Evolutionary conservation across 2,329 filamentous ascomycete genomes (phyloP).

Genomic region (Cyclaneusma minus): DNA sequence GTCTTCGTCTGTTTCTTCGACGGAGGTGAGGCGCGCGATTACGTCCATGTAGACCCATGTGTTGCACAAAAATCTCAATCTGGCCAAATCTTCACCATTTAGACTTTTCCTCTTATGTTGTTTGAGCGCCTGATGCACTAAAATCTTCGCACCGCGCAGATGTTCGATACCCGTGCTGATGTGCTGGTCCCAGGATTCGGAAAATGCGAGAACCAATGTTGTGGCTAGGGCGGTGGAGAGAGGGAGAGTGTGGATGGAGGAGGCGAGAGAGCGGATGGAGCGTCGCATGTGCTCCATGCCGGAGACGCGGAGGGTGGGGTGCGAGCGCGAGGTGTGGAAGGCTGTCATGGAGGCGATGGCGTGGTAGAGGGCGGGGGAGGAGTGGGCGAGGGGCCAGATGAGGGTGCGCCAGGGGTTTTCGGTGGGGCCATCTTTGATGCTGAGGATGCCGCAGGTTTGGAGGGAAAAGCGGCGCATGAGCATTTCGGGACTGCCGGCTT

Average conservation of each 20-base stretch:
- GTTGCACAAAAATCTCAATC: conserved; percentile 53
- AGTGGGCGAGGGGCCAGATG: conserved; percentile 51
- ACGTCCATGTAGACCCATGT: conserved; percentile 65
- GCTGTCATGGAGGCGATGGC: conserved; percentile 54
- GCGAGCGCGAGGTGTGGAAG: conserved; percentile 47
- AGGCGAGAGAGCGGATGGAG: conserved; percentile 41
- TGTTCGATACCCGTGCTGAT: conserved; percentile 55
- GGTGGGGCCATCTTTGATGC: conserved; percentile 50
- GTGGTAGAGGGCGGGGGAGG: conserved; percentile 50
- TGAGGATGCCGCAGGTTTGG: conserved; percentile 54
- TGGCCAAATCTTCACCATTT: conserved; percentile 30
- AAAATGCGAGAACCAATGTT: conserved; percentile 52
- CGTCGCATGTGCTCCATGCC: conserved; percentile 56
- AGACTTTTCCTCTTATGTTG: conserved; percentile 26
- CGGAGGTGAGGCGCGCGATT: conserved; percentile 49
- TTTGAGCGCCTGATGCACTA: conserved; percentile 42
- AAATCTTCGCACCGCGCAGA: conserved; percentile 47
- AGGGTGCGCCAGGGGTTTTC: conserved; percentile 60
- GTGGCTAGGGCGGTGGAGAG: conserved; percentile 52
- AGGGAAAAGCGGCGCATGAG: conserved; percentile 46
- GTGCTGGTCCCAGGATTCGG: conserved; percentile 57
- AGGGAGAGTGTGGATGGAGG: conserved; percentile 45
- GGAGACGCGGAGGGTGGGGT: conserved; percentile 38
- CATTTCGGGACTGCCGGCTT: conserved; percentile 39
- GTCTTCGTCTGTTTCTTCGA: conserved; percentile 33